Percentiles rank a stretch among this genome's conserved stretches.
Conservation (phyloP, 108 stramenopile species). For the Cylindrotheca fusiformis region DNA sequence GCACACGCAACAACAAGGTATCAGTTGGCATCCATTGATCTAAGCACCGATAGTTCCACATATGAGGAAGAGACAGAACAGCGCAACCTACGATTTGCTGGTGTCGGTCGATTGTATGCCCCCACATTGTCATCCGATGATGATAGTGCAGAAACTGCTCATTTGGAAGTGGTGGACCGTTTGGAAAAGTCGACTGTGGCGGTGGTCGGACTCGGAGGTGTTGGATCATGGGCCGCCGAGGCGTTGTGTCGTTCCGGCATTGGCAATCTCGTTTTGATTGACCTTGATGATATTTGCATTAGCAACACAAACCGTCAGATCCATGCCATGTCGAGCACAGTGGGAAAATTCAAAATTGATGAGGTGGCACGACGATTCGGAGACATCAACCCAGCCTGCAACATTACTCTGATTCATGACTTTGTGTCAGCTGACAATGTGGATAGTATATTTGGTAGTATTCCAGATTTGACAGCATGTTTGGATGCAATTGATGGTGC, state of each 20-base stretch:
- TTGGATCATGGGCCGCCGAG: constrained; percentile 86
- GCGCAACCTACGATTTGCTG: constrained; percentile 31
- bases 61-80: constrained; percentile 15
- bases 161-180: constrained; percentile 31
- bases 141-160: constrained; percentile 2
- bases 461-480: constrained; percentile 42
- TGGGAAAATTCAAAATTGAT: constrained; percentile 79
- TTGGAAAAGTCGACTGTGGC: constrained; percentile 55
- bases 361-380: constrained; percentile 56
- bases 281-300: constrained; percentile 84
- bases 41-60: too few relatives aligned
- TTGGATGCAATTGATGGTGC: constrained; percentile 81
- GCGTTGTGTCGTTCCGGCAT: constrained; percentile 80
- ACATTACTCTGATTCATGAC: constrained; percentile 65
- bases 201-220: constrained; percentile 79
- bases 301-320: constrained; percentile 85
- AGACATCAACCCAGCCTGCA: constrained; percentile 72
- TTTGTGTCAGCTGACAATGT: constrained; percentile 72
- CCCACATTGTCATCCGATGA: not conserved
- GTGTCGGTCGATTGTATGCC: constrained; percentile 38
- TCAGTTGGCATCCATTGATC: too few relatives aligned
- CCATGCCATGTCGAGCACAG: constrained; percentile 55
- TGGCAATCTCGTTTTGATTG: constrained; percentile 67
- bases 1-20: too few relatives aligned
- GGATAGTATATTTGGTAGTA: constrained; percentile 42